A percentile compares a stretch with the other conserved stretches of the same genome.
Conservation (phyloP, 495 filamentous ascomycete species). For the Xylaria flabelliformis region DNA sequence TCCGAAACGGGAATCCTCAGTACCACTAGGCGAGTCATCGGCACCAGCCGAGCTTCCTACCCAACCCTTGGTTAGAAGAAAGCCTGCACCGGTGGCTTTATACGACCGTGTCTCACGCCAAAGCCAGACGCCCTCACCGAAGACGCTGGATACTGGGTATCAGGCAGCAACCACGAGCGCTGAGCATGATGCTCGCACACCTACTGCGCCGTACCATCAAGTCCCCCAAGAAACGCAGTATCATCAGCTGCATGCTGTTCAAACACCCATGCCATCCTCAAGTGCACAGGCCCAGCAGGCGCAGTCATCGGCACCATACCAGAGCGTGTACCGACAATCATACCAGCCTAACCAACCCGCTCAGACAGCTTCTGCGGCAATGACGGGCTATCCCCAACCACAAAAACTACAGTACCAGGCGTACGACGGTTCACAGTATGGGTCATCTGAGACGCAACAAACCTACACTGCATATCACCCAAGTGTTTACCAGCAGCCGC, state of each 20-base stretch:
- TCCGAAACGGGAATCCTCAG: conserved; percentile 5
- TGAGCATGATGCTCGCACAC: conserved; percentile 18
- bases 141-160: conserved; percentile 23
- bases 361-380: conserved; percentile 1
- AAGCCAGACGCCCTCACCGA: conserved; percentile 32
- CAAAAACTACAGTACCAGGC: conserved; percentile 30
- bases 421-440: conserved; percentile 29
- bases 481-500: conserved; percentile 27
- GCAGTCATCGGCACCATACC: conserved; percentile 28
- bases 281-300: conserved; percentile 20
- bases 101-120: conserved; percentile 25
- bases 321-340: conserved; percentile 22
- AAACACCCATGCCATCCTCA: conserved; percentile 11
- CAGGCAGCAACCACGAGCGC: conserved; percentile 19
- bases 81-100: conserved; percentile 31
- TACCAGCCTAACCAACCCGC: conserved; percentile 33
- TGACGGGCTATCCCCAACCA: conserved; percentile 20
- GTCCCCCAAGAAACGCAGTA: conserved; percentile 5
- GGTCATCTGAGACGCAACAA: conserved; percentile 23
- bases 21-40: neutral
- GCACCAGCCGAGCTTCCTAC: conserved; percentile 31
- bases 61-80: conserved; percentile 34
- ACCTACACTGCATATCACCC: conserved; percentile 38
- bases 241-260: conserved; percentile 8
- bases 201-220: conserved; percentile 29